phyloP scores from a whole-genome alignment of 768 basidiomycete species.

The Asterophora parasitica region DNA sequence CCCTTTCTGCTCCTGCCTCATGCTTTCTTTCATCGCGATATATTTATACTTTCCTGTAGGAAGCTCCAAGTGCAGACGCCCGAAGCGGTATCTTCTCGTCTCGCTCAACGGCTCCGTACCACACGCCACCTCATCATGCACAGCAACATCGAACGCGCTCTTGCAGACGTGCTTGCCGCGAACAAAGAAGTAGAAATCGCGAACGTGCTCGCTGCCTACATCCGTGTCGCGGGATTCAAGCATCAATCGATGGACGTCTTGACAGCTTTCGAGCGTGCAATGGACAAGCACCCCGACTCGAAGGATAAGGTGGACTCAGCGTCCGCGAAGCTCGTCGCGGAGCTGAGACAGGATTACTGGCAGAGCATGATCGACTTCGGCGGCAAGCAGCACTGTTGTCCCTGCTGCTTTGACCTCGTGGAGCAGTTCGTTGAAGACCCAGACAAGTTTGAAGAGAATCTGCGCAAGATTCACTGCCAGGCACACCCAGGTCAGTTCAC shows the following conservation, averaged over 20 bases:
- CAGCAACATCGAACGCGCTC: slow-evolving; percentile 19
- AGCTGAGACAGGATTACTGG: slow-evolving; percentile 17
- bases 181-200: slow-evolving; percentile 15
- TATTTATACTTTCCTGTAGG: neutral
- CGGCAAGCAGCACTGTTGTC: slow-evolving; percentile 12
- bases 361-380: slow-evolving; percentile 14
- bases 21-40: slow-evolving; percentile 1
- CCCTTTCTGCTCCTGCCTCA: neutral
- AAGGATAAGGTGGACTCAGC: slow-evolving; percentile 12
- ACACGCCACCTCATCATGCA: slow-evolving; percentile 3
- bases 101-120: neutral
- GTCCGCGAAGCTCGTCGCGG: slow-evolving; percentile 12
- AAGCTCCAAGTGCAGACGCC: neutral
- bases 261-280: slow-evolving; percentile 14
- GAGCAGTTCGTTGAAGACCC: slow-evolving; percentile 11
- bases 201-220: slow-evolving; percentile 18
- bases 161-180: slow-evolving; percentile 16
- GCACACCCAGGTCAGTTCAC: slow-evolving; percentile 3
- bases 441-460: slow-evolving; percentile 7
- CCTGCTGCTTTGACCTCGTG: slow-evolving; percentile 15
- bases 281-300: slow-evolving; percentile 17
- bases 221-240: slow-evolving; percentile 14
- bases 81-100: neutral
- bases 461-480: neutral
- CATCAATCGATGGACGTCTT: slow-evolving; percentile 9